Percentiles rank a stretch among this genome's conserved stretches.
Evolutionary conservation across 2,329 filamentous ascomycete genomes (phyloP).

Genomic region (Exophiala bonariae): DNA sequence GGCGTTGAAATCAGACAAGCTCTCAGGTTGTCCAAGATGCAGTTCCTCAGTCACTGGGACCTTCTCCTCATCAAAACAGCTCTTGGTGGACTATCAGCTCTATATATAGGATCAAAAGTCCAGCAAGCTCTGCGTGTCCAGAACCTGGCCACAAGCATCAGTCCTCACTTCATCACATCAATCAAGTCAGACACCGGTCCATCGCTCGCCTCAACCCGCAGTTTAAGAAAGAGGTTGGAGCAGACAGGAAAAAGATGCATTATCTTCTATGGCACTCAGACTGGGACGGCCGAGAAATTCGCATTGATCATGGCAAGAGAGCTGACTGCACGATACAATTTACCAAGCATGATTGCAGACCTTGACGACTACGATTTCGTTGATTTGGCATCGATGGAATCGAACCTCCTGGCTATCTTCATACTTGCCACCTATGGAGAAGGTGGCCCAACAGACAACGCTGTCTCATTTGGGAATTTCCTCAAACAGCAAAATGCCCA

Average conservation of each 20-base stretch:
- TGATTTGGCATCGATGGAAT: conserved; percentile 82
- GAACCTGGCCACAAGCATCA: no score
- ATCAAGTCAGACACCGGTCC: no score
- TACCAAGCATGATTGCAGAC: conserved; percentile 98
- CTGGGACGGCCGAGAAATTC: conserved; percentile 97
- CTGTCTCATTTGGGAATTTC: conserved; percentile 98
- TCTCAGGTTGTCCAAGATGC: no score
- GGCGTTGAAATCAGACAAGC: no score
- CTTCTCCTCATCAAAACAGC: no score
- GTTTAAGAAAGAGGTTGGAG: conserved; percentile 94
- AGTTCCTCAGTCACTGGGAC: no score
- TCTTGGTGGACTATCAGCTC: no score
- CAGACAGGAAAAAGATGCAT: conserved; percentile 96
- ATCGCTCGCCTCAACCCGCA: no score
- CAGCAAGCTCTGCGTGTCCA: no score
- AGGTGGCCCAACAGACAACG: conserved; percentile 97
- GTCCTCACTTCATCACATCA: no score
- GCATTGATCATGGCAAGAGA: conserved; percentile 95
- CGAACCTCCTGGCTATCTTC: conserved; percentile 91
- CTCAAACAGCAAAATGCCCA: conserved; percentile 82
- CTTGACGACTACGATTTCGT: conserved; percentile 98
- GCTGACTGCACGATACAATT: conserved; percentile 89
- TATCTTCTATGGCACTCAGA: conserved; percentile 98
- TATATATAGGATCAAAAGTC: no score
- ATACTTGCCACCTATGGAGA: conserved; percentile 96